Evolutionary conservation across 805 yeast species (phyloP), one percentile per base, ranked within the genome.

Genomic region (Nematodospora valgi): DNA sequence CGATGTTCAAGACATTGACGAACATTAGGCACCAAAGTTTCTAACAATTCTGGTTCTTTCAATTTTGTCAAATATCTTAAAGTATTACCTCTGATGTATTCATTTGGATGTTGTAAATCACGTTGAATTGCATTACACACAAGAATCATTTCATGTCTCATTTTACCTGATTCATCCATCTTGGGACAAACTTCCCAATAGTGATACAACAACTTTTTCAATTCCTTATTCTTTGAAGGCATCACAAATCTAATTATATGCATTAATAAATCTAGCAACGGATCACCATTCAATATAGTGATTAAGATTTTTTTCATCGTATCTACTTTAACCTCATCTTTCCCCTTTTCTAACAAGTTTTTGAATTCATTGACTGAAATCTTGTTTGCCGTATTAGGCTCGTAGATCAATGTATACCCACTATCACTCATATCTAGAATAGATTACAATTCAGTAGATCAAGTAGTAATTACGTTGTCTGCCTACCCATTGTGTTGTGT

Each of bases 151-250:
- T 93, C 99, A 60, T 91, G 98, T 65, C 86, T 86, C 72, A 94
- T 76, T 59, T 86, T 87, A 4, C 98, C 98, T 35, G 83, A 83
- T 23, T 73, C 70, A 49, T 87, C 95, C 46, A 83, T 70, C 64
- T 94, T 94, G 37, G 96, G 94, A 56, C 96, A 94, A 38, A 91
- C 86, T 62, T 93, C 99, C 98, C 98, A 93, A 69, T 93, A 93
- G 52, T 87, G 86, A 54, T 91, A 93, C 45, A 94, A 70, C 56
- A 93, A 72, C 62, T 89, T 93, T 72, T 93, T 93, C 62, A 94
- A 77, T 51, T 81, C 85, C 64, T 93, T 94, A 64, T 82, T 79
- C 53, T 74, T 85, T 12, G 96, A 86, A 11, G 99, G 98, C 97
- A 93, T 88, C 39, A 94, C 91, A 54, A 86, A 94, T 54, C 98